Evolutionary conservation across 129 eudicot genomes (phyloP).

Genomic region (Tagetes erecta): DNA sequence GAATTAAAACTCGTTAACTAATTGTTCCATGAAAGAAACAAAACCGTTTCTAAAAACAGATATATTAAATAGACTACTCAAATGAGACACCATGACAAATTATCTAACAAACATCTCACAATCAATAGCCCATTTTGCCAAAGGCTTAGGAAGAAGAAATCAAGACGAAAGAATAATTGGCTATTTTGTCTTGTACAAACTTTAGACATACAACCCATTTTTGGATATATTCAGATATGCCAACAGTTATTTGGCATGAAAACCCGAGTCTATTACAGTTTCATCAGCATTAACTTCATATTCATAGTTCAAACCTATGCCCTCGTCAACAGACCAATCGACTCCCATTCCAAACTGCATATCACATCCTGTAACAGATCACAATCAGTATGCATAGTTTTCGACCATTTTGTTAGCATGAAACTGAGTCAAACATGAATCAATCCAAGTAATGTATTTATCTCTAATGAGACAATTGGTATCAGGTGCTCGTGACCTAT

Average conservation of each 20-base stretch:
- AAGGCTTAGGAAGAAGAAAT: too few species aligned
- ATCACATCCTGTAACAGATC: conserved; percentile 64
- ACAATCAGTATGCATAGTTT: not conserved
- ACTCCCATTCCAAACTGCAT: conserved; percentile 97
- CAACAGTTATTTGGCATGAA: not conserved
- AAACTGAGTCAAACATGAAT: not conserved
- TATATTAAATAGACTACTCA: too few species aligned
- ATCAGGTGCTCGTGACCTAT: not conserved
- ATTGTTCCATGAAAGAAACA: too few species aligned
- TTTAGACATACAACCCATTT: too few species aligned
- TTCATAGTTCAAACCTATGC: conserved; percentile 34
- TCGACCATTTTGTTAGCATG: not conserved
- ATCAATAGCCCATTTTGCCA: too few species aligned
- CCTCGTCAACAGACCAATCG: conserved; percentile 70
- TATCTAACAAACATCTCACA: too few species aligned
- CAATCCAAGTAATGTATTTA: not conserved
- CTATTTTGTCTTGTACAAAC: too few species aligned
- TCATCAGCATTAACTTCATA: conserved; percentile 21
- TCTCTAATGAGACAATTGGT: not conserved
- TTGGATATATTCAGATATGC: too few species aligned
- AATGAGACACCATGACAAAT: too few species aligned
- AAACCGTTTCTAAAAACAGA: too few species aligned
- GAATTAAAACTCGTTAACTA: too few species aligned
- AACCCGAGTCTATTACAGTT: not conserved
- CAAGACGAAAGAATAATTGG: too few species aligned